Evolutionary conservation across 2,329 filamentous ascomycete species (phyloP), one percentile per base, ranked within the genome.

Genomic region (Incumbomyces delicatus): DNA sequence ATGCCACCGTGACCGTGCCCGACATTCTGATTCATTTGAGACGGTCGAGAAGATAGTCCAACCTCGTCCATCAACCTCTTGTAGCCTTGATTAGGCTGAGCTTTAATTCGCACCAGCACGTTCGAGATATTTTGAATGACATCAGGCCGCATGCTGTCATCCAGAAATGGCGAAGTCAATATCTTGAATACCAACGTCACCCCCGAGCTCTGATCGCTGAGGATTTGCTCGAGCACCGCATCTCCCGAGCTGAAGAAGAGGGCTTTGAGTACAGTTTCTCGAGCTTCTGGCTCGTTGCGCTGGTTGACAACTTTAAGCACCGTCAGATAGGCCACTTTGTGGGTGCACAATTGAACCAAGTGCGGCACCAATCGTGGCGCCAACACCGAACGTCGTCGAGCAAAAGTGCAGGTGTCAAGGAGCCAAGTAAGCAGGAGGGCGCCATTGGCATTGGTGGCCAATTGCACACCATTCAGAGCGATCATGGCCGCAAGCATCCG

Each of bases 31-130:
- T 3, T 18, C 33, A 45, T 38, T 27, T 71, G 68, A 35, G 63
- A 61, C 27, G 61, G 58, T 30, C 68, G 64, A 38, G 68, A 69
- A 14, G 90, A 94, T 32, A 98, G 70, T 50, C 90, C 89, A 57
- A 98, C 92, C 63, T 98, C 92, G 60, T 98, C 92, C 92, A 98
- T 98, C 50, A 98, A 71, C 44, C 92, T 84, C 75, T 96, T 98
- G 72, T 98, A 98, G 44, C 92, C 92, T 68, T 96, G 92, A 52
- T 83, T 85, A 13, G 92, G 87, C 60, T 94, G 87, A 5, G 88
- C 90, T 70, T 95, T 95, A 66, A 96, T 83, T 59, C 85, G 84
- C 30, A 90, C 69, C 30, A 98, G 75, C 33, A 96, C 88, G 58
- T 81, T 87, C 61, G 90, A 87, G 43, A 98, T 87, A 49, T 88